phyloP scores from a whole-genome alignment of 1,284 basidiomycete genomes.

The Hemileia vastatrix region DNA sequence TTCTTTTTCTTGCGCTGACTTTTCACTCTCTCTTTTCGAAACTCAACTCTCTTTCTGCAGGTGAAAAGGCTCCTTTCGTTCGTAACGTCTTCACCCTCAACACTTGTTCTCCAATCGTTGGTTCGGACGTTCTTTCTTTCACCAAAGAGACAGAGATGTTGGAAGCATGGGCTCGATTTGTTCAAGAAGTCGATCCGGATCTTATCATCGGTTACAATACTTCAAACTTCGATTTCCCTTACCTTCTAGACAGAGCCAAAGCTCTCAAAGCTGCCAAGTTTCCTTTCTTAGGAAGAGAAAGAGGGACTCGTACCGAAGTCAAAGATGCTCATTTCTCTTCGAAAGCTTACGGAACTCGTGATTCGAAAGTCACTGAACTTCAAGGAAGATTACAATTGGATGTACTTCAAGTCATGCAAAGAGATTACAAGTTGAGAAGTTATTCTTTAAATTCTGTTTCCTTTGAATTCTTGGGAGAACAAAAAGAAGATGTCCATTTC shows the following conservation, averaged over 20 bases:
- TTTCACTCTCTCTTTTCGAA: background rate
- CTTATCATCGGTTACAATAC: conserved; percentile 44
- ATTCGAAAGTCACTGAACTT: conserved; percentile 42
- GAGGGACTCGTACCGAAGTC: no score
- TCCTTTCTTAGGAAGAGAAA: conserved; percentile 38
- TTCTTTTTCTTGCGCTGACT: background rate
- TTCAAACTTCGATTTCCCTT: conserved; percentile 44
- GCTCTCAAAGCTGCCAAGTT: conserved; percentile 39
- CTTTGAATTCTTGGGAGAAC: conserved; percentile 42
- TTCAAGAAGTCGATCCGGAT: conserved; percentile 41
- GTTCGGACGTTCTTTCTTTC: conserved; percentile 39
- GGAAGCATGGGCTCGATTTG: conserved; percentile 40
- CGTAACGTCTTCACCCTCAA: conserved; percentile 44
- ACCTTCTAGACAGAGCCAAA: conserved; percentile 42
- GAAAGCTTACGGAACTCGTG: conserved; percentile 43
- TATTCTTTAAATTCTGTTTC: conserved; percentile 44
- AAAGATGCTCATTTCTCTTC: conserved; percentile 45
- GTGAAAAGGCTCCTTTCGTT: conserved; percentile 38
- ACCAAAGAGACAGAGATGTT: conserved; percentile 39
- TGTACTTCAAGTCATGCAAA: conserved; percentile 45
- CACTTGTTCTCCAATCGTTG: conserved; percentile 41
- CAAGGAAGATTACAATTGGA: conserved; percentile 43
- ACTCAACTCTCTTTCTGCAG: no score
- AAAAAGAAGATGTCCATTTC: conserved; percentile 44
- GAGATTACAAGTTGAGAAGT: conserved; percentile 42